phyloP scores from a whole-genome alignment of 176 grass and related monocot species.

The Carex littledalei region DNA sequence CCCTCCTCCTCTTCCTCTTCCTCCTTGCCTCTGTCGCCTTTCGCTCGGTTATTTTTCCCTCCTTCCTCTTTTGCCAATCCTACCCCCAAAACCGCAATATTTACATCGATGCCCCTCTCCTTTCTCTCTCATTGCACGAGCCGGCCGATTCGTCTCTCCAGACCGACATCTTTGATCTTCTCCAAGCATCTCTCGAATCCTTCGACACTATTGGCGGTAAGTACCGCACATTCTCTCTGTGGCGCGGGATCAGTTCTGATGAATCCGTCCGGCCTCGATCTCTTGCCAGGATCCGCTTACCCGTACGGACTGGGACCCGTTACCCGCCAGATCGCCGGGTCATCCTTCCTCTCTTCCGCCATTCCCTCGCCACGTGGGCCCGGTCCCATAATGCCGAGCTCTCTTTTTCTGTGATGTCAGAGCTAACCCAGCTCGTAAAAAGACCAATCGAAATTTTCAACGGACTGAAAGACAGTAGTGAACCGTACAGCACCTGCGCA shows the following conservation, averaged over 20 bases:
- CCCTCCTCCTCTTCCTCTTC: not conserved
- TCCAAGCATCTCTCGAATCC: conserved; percentile 14
- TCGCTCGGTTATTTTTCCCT: not conserved
- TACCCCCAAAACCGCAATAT: not conserved
- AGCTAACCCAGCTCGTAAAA: conserved; percentile 15
- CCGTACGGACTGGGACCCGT: not conserved
- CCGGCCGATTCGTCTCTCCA: not conserved
- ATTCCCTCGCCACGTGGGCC: conserved; percentile 18
- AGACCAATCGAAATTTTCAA: conserved; percentile 24
- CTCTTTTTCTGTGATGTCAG: not conserved
- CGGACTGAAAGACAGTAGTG: not conserved
- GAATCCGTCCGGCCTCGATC: not conserved
- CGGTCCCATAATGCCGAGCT: not conserved
- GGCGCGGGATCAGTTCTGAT: not conserved
- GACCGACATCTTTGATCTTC: conserved; percentile 32
- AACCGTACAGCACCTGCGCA: conserved; percentile 40
- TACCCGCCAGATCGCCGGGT: conserved; percentile 17
- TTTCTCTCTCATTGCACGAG: conserved; percentile 20
- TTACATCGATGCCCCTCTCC: not conserved
- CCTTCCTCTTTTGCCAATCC: not conserved
- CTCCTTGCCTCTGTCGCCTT: conserved; percentile 6
- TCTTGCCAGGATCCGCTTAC: conserved; percentile 22
- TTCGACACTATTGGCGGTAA: not conserved
- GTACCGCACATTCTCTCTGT: conserved; percentile 19
- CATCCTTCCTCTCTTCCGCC: conserved; percentile 21